These are phyloP conservation scores for Posidonia oceanica DNA, from an alignment of 116 monocot genomes.

Conservation along the genomic window DNA sequence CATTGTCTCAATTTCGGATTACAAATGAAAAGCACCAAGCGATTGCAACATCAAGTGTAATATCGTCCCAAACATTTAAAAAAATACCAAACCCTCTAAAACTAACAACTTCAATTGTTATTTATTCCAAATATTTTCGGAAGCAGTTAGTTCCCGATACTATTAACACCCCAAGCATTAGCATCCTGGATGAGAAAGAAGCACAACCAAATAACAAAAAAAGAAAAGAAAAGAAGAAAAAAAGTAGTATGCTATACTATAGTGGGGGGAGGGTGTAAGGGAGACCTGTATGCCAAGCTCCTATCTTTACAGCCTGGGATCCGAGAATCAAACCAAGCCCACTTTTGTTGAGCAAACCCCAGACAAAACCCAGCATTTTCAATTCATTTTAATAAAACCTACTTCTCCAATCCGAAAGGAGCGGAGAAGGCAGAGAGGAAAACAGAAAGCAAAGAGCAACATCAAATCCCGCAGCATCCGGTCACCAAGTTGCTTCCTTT, in stretches of 20 bases:
- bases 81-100: neutral
- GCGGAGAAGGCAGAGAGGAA: no score
- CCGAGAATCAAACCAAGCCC: neutral
- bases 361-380: neutral
- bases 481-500: no score
- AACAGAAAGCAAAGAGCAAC: no score
- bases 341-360: no score
- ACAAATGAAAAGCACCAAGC: neutral
- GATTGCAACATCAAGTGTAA: neutral
- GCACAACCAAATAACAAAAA: neutral
- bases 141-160: neutral
- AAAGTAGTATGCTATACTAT: no score
- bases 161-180: neutral
- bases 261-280: neutral
- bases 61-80: neutral
- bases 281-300: neutral
- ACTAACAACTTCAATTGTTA: neutral
- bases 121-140: no score
- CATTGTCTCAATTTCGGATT: no score
- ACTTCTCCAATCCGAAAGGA: neutral
- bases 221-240: neutral
- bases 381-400: neutral
- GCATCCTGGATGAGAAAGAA: neutral
- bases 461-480: no score
- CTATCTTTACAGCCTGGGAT: neutral